Evolutionary conservation across 2,329 filamentous ascomycete genomes (phyloP), one percentile per base, ranked within the genome.

Genomic region (Tolypocladium ovalisporum): DNA sequence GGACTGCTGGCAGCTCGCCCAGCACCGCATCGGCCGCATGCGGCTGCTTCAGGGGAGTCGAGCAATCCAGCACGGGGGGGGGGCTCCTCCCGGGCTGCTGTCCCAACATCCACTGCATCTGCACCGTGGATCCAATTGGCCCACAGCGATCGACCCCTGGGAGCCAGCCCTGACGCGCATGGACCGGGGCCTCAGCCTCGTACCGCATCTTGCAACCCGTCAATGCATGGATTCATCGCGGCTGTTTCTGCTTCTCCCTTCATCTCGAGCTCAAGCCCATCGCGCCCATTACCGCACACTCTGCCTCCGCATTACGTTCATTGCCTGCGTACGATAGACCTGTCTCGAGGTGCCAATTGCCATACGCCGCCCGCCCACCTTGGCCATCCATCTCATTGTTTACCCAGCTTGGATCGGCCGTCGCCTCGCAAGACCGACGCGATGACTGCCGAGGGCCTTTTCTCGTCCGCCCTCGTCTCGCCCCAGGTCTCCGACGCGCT

Each of bases 381-480:
- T 35, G 55, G 53, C 52, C 60, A 13, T 42, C n/a, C 39, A 57
- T 57, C 49, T 54, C 35, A 24, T 44, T 49, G n/a, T 53, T 44
- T 19, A 12, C 44, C 47, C 17, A 12, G 15, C 29, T 34, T 8
- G n/a, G 34, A 34, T 6, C 10, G 4, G 15, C 17, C 47, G 29
- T n/a, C 4, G 52, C 54, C 57, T 54, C 59, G 15, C 54, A 57
- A 42, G 17, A 6, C n/a, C 57, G 60, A 65, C 47, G 54, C 32
- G n/a, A 63, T 62, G 62, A 54, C 58, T 37, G 37, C 59, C 55
- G 54, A 82, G 63, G 86, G 84, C 39, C 88, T 97, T 71, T 97
- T 97, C 80, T 81, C 86, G 58, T 69, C 81, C 61, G 75, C 84
- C 60, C 86, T 97, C 67, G 86, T 97, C 72, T 90, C 90, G 29